phyloP scores from a whole-genome alignment of 192 early-diverging fungal species.

The Backusella mclennaniae region DNA sequence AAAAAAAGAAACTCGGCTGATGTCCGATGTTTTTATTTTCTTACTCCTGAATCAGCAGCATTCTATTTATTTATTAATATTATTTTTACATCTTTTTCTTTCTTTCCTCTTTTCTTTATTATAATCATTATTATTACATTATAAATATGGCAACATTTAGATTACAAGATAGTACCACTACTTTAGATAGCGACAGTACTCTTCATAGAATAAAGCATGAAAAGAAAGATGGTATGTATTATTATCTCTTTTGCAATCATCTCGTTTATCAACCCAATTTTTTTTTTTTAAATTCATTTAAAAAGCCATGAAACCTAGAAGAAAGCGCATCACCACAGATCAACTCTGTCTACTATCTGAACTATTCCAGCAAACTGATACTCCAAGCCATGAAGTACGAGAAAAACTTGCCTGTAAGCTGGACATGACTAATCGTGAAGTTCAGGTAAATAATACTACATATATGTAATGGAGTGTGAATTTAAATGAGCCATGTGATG shows the following conservation, averaged over 20 bases:
- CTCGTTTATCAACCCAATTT: background rate
- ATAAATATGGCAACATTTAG: background rate
- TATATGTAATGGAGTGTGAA: background rate
- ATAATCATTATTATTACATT: background rate
- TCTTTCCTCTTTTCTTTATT: background rate
- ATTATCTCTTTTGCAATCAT: background rate
- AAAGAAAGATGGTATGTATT: background rate
- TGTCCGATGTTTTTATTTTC: background rate
- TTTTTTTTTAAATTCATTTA: background rate
- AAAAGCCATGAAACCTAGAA: conserved; percentile 58
- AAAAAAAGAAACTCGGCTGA: conserved; percentile 9
- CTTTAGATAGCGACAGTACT: background rate
- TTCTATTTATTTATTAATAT: conserved; percentile 5
- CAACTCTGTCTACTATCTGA: conserved; percentile 66
- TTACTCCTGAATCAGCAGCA: background rate
- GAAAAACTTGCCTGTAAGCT: conserved; percentile 71
- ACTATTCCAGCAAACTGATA: conserved; percentile 73
- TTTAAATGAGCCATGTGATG: conserved; percentile 24
- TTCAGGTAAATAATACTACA: conserved; percentile 54
- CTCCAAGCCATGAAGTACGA: conserved; percentile 72
- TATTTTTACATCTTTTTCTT: conserved; percentile 6
- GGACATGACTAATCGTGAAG: conserved; percentile 76
- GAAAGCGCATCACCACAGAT: conserved; percentile 73
- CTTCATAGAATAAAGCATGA: conserved; percentile 6
- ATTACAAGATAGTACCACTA: background rate